Conservation (phyloP, 2,329 filamentous ascomycete species). For the Exophiala phaeomuriformis region DNA sequence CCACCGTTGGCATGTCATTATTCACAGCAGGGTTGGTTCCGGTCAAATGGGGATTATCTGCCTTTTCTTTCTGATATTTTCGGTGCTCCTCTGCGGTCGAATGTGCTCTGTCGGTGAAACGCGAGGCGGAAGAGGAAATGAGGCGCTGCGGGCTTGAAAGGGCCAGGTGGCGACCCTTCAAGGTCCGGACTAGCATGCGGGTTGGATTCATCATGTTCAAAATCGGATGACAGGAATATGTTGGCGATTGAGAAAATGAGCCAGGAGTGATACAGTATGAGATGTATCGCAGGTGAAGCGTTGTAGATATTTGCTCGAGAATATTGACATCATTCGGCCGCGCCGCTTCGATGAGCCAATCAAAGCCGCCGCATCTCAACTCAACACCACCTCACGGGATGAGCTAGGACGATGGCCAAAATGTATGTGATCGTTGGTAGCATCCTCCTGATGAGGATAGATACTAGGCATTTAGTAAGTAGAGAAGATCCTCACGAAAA, state of each 20-base stretch:
- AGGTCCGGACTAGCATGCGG: conserved; percentile 7
- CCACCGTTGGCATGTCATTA: conserved; percentile 53
- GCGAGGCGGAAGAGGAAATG: conserved; percentile 11
- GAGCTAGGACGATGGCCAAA: background rate
- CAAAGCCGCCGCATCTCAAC: background rate
- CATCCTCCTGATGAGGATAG: too few species aligned
- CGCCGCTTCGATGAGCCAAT: background rate
- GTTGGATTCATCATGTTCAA: conserved; percentile 13
- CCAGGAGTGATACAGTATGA: background rate
- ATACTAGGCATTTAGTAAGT: too few species aligned
- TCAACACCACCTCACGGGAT: background rate
- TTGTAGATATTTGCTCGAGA: background rate
- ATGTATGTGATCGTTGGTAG: too few species aligned
- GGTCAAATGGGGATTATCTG: conserved; percentile 55
- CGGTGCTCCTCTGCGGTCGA: conserved; percentile 47
- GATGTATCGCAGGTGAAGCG: background rate
- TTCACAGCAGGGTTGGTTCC: conserved; percentile 58
- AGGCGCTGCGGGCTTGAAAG: conserved; percentile 10
- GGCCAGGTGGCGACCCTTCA: conserved; percentile 2
- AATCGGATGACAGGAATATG: background rate
- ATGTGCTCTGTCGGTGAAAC: conserved; percentile 13
- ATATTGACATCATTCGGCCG: conserved; percentile 3
- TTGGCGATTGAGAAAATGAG: background rate
- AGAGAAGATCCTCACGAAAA: too few species aligned
- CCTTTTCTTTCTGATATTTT: conserved; percentile 50